phyloP scores from a whole-genome alignment of 129 eudicot genomes.

The Arctium minus region DNA sequence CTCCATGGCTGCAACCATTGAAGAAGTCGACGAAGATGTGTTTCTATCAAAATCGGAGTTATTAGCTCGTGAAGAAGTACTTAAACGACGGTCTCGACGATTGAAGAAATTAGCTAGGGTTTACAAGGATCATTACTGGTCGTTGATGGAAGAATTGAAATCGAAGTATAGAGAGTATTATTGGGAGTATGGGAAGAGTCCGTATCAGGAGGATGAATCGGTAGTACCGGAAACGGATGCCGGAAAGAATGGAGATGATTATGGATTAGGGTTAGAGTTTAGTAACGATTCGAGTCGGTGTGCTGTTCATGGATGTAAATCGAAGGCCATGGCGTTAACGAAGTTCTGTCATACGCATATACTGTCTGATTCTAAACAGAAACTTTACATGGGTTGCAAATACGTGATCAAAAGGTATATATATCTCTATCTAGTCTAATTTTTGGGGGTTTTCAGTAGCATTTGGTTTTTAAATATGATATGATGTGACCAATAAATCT shows the following conservation, averaged over 20 bases:
- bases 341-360: slow-evolving; percentile 67
- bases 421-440: background rate
- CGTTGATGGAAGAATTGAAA: slow-evolving; percentile 66
- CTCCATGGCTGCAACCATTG: slow-evolving; percentile 12
- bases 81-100: slow-evolving; percentile 52
- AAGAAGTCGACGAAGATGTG: slow-evolving; percentile 38
- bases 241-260: slow-evolving; percentile 17
- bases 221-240: background rate
- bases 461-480: background rate
- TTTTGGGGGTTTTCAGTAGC: background rate
- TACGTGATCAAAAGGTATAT: slow-evolving; percentile 52
- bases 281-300: slow-evolving; percentile 22
- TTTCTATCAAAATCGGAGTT: slow-evolving; percentile 43
- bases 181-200: slow-evolving; percentile 71
- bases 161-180: slow-evolving; percentile 52
- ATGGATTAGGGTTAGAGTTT: slow-evolving; percentile 12
- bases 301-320: slow-evolving; percentile 45
- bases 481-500: background rate
- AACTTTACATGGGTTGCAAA: slow-evolving; percentile 58
- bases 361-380: slow-evolving; percentile 58
- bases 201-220: slow-evolving; percentile 42
- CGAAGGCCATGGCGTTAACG: slow-evolving; percentile 68
- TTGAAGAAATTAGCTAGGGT: slow-evolving; percentile 41
- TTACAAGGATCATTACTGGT: slow-evolving; percentile 67
- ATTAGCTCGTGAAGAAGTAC: slow-evolving; percentile 57